Evolutionary conservation across 495 filamentous ascomycete genomes (phyloP), one percentile per base, ranked within the genome.

Genomic region (Penicillium diatomitis): DNA sequence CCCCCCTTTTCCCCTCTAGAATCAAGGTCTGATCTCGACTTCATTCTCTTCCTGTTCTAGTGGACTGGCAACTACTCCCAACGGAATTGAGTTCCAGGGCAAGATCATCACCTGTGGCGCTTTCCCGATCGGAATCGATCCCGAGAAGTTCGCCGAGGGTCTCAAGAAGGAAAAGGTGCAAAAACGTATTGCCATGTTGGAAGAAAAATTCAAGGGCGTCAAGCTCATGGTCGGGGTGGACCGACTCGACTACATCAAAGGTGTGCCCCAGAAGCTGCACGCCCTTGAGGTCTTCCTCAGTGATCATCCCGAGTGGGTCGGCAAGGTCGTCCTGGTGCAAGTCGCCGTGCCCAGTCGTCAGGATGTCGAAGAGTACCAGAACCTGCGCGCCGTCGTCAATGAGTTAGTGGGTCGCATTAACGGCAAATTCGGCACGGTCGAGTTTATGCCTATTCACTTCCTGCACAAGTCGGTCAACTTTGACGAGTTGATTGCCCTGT

Each of bases 401-500:
- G 91, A 96, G 64, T 75, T 96, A 5, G 89, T 96, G 8, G 91
- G 92, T 9, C 76, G 91, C 38, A 98, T 98, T 60, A 96, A 96
- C 59, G 91, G 91, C 52, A 86, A 80, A 64, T 96, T 96, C 62
- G 91, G 90, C 57, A 95, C 88, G 4, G 82, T 96, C 53, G 92
- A 97, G 64, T 96, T 95, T 68, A 94, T 91, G 84, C 91, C 91
- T 0, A 96, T 97, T 57, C 92, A 96, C 66, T 97, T 95, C 71
- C 80, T 97, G 58, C 91, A 97, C 72, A 90, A 96, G 64, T 91
- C 87, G 4, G 88, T 96, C 62, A 76, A 81, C 38, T 95, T 95
- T 55, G 86, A 95, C 53, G 91, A 97, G 66, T 79, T 97, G 12
- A 86, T 92, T 43, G 91, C 91, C 0, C 77, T 97, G 3, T 97